Evolutionary conservation across 768 basidiomycete genomes (phyloP).

Genomic region (Auricularia auricula-judae): DNA sequence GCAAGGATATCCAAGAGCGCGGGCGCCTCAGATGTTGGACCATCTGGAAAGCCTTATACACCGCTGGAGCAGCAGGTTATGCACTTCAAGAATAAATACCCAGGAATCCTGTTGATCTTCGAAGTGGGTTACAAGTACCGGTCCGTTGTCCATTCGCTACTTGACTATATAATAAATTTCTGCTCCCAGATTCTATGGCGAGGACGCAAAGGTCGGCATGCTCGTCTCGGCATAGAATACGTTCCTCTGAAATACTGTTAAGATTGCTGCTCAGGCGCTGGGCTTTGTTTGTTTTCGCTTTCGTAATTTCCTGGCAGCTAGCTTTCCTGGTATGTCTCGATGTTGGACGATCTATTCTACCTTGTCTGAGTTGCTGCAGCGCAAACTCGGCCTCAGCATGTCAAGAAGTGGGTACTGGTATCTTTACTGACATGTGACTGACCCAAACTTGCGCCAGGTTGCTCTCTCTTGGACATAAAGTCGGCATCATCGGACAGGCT

Average conservation of each 20-base stretch:
- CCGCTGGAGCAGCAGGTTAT: conserved; percentile 67
- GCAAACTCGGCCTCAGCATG: not conserved
- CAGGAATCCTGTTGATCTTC: conserved; percentile 60
- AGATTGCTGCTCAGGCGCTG: conserved; percentile 68
- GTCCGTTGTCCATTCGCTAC: not conserved
- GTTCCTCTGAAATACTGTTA: conserved; percentile 3
- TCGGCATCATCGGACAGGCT: conserved; percentile 66
- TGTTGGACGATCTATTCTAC: conserved; percentile 42
- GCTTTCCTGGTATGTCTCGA: conserved; percentile 57
- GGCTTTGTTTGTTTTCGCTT: conserved; percentile 65
- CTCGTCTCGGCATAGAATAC: not conserved
- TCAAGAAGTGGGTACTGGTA: conserved; percentile 7
- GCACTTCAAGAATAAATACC: conserved; percentile 51
- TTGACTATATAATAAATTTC: not conserved
- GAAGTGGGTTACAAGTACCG: conserved; percentile 77
- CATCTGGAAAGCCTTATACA: conserved; percentile 61
- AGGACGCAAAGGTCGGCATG: conserved; percentile 60
- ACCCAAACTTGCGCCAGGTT: conserved; percentile 31
- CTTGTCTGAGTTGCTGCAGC: not conserved
- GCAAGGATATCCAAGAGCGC: not conserved
- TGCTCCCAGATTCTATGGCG: conserved; percentile 51
- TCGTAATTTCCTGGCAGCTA: conserved; percentile 66
- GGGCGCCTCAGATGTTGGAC: conserved; percentile 37
- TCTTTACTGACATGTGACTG: not conserved
- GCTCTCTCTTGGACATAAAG: conserved; percentile 62